Base-by-base conservation (phyloP, 352 stramenopile genomes). In the Globisporangium recalcitrans region DNA sequence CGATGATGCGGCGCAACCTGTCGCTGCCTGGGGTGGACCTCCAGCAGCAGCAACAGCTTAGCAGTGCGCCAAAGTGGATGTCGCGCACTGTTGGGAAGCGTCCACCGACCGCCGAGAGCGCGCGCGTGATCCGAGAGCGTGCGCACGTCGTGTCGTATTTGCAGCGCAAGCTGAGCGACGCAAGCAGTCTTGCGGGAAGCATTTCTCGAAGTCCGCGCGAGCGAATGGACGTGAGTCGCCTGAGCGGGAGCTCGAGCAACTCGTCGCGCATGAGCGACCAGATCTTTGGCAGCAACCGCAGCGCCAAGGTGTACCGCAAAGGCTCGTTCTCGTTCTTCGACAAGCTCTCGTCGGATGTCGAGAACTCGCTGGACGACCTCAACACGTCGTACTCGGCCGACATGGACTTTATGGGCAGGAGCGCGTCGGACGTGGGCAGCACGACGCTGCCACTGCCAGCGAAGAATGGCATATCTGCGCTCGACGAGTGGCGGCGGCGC, bases 311-410 rank as follows among this genome's bases (percentile, higher is more conserved):
- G 26, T 82, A 65, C 64, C 80, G 82, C 31, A 92, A 89, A 63
- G 82, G 85, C 59, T 95, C 86, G 46, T 95, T 95, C 52, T 92
- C 84, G 32, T 95, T 95, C 60, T 92, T 95, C 46, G 86, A 93
- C 57, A 90, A 91, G 62, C 75, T 95, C 29, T 90, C 86, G 36
- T 82, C 72, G 34, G 86, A 95, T 53, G 51, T 90, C 8, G 82
- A 90, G 38, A 82, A 56, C 44, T 75, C 73, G 22, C 57, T 79
- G 0, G 80, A 87, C 53, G 76, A 84, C 27, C 58, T 91, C 52
- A 75, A 84, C 55, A 70, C 61, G 52, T 72, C 72, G 31, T 73
- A 72, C 38, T 60, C 75, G 27, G 70, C 76, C 21, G 74, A 87
- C 47, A 34, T 61, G 16, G 61, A 66, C 29, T 52, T 62, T 63